These are phyloP conservation scores for Syncephalastrum racemosum DNA, from an alignment of 371 early-diverging fungal genomes.

Conservation along the genomic window DNA sequence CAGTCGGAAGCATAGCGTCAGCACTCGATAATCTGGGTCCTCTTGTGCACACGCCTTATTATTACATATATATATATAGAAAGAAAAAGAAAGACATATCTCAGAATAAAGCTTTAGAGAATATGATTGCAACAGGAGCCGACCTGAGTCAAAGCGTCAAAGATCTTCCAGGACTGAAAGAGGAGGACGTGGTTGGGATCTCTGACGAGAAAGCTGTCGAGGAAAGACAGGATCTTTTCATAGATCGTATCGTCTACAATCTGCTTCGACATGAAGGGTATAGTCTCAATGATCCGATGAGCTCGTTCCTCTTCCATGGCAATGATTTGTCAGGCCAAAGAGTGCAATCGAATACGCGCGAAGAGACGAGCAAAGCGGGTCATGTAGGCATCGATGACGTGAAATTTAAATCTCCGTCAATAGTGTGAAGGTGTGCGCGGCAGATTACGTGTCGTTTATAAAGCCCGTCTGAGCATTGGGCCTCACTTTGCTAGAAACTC, in stretches of 20 bases:
- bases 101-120: too few species aligned
- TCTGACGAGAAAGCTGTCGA: constrained; percentile 18
- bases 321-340: neutral
- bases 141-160: constrained; percentile 25
- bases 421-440: neutral
- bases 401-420: neutral
- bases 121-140: neutral
- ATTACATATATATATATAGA: neutral
- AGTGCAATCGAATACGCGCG: neutral
- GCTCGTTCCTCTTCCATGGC: constrained; percentile 24
- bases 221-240: constrained; percentile 44
- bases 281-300: constrained; percentile 26
- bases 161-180: constrained; percentile 17
- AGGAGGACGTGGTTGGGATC: constrained; percentile 5
- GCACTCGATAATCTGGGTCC: constrained; percentile 43
- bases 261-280: constrained; percentile 41
- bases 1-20: constrained; percentile 36
- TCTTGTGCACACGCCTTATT: constrained; percentile 25
- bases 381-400: constrained; percentile 1
- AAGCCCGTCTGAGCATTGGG: constrained; percentile 6
- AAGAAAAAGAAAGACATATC: neutral
- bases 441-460: constrained; percentile 17
- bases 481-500: neutral
- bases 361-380: too few species aligned
- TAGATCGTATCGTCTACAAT: constrained; percentile 49